Evolutionary conservation across 164 flowering plant genomes (phyloP), one percentile per base, ranked within the genome.

Genomic region (Kingdonia uniflora): DNA sequence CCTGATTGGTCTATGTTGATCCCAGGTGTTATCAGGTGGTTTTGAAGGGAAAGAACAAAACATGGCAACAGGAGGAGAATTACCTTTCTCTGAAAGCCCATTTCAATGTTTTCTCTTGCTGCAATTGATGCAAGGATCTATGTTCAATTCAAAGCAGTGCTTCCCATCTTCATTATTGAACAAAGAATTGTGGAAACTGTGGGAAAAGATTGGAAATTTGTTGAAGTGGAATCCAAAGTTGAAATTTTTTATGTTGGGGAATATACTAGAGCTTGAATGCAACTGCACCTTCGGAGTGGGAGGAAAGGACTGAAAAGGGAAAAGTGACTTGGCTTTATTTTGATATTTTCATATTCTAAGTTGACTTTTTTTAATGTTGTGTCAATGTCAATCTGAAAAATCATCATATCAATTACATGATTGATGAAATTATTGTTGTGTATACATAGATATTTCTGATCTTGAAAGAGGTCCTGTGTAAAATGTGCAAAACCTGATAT

Each of bases 171-270:
- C 19, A 40, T 40, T 40, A 47, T 25, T 22, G 24, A 21, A 58
- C 33, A 52, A 49, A 11, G 40, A 24, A 45, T 20, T 1, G 24
- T 42, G n/a, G 39, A 54, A 20, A 11, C 17, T 39, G 42, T 20
- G 41, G 38, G 51, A 39, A 33, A 17, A 57, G 42, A 39, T 40
- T 39, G 29, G 44, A 45, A 53, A 41, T 7, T 52, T 16, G 25
- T 51, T 49, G 19, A 17, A 59, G 63, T 59, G 68, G 68, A 55
- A 54, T 49, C n/a, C 41, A 58, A 49, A 54, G 63, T 12, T 55
- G 58, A 52, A 11, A 53, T 19, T 35, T 25, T 54, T 54, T 29
- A 53, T 43, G 21, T 41, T 23, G 47, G 40, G 51, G 19, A 16
- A 52, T 35, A 15, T 37, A n/a, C 19, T 19, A 37, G 40, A 19